Evolutionary conservation across 2,329 filamentous ascomycete genomes (phyloP).

Genomic region (Fusarium globosum): DNA sequence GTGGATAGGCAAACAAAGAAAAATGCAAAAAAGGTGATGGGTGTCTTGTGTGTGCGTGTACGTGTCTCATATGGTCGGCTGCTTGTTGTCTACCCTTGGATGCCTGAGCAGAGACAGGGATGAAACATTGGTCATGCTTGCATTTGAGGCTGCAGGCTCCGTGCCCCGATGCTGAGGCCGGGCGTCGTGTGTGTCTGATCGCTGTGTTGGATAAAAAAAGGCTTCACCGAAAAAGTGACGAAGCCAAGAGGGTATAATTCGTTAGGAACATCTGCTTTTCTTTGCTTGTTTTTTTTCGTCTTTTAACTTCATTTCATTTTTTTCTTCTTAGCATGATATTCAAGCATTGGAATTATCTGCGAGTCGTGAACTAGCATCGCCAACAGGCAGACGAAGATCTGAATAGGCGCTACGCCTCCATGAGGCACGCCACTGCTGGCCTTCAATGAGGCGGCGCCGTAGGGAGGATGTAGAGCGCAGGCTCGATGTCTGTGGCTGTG

Average conservation of each 20-base stretch:
- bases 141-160: constrained; percentile 37
- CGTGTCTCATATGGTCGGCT: constrained; percentile 5
- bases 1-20: constrained; percentile 19
- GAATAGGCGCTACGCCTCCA: constrained; percentile 45
- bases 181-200: constrained; percentile 9
- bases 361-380: constrained; percentile 44
- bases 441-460: constrained; percentile 34
- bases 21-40: constrained; percentile 4
- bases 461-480: constrained; percentile 14
- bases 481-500: constrained; percentile 23
- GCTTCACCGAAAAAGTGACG: constrained; percentile 9
- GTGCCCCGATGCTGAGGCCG: constrained; percentile 19
- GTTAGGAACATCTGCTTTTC: constrained; percentile 25
- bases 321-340: not conserved
- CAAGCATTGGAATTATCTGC: constrained; percentile 36
- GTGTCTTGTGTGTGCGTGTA: not conserved
- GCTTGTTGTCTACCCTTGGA: not conserved
- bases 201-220: constrained; percentile 10
- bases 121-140: constrained; percentile 23
- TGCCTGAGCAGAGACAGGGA: constrained; percentile 12
- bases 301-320: constrained; percentile 12
- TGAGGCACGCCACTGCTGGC: constrained; percentile 20
- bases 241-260: constrained; percentile 41
- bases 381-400: constrained; percentile 55
- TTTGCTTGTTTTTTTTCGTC: constrained; percentile 12